Base-by-base conservation (phyloP, 2,329 filamentous ascomycete species). In the Fusarium sp. region DNA sequence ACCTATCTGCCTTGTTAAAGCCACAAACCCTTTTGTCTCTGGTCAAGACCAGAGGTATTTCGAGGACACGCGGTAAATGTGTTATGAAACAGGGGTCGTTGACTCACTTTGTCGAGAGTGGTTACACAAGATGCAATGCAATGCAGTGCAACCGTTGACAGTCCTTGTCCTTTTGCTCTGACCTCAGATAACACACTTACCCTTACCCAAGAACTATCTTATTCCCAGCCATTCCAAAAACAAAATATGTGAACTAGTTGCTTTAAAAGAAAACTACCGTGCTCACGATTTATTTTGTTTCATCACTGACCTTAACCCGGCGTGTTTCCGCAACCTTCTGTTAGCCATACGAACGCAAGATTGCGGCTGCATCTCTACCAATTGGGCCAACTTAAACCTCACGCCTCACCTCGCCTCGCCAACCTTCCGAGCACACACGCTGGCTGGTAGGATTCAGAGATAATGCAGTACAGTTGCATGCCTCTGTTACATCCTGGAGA, bases 301-400 rank as follows among this genome's bases (percentile, higher is more conserved):
- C 32, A 25, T 41, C 17, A 65, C 30, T 32, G 46, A 30, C 27
- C 4, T 30, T 30, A 27, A 20, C 13, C 50, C 44, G 51, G 55
- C 33, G 47, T 45, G 41, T 51, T 53, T 40, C 41, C 60, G 51
- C 45, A 30, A 15, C 20, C 8, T 43, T 56, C 27, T 39, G 25
- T 30, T 32, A 25, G 25, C 35, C 35, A 51, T 11, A 27, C 8
- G 25, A 27, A 23, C 46, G 54, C 56, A 49, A 66, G 61, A 66
- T 54, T 68, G 60, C 49, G 39, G 51, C 62, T 56, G 65, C 55
- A 62, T 66, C 65, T 55, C 46, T 49, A 62, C 65, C 44, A 51
- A 66, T 55, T 61, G 46, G 51, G 65, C 30, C 51, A 68, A 51
- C 27, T 48, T 41, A 23, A 48, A 33, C 25, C 62, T 30, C 48